phyloP scores from a whole-genome alignment of 169 alveolate species.

The Plasmodium vivax region DNA sequence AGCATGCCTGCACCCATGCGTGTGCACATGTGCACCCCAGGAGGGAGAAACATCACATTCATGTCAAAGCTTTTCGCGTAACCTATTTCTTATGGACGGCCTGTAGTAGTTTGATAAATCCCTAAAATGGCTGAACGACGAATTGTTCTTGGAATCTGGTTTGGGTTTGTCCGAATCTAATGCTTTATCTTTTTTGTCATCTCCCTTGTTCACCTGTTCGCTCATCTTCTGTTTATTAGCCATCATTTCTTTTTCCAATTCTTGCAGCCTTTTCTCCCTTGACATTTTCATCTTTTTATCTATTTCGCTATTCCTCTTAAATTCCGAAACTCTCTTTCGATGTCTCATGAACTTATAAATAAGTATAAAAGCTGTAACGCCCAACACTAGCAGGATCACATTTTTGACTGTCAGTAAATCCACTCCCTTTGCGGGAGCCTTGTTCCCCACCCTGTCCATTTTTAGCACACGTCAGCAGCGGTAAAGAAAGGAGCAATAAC shows the following conservation, averaged over 20 bases:
- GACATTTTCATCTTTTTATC: slow-evolving; percentile 58
- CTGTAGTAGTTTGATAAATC: slow-evolving; percentile 61
- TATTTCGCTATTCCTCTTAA: slow-evolving; percentile 36
- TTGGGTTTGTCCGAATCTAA: slow-evolving; percentile 18
- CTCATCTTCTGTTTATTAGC: slow-evolving; percentile 54
- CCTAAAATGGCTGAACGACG: slow-evolving; percentile 61
- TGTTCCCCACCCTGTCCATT: slow-evolving; percentile 43
- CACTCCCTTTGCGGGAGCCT: not conserved
- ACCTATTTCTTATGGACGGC: slow-evolving; percentile 73
- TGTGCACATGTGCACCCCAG: not conserved
- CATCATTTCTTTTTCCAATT: slow-evolving; percentile 67
- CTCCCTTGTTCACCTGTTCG: slow-evolving; percentile 40
- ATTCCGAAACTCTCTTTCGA: slow-evolving; percentile 23
- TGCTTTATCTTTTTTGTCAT: slow-evolving; percentile 23
- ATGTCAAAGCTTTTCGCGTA: not conserved
- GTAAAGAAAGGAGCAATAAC: not conserved
- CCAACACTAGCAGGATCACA: slow-evolving; percentile 5
- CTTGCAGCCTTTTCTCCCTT: slow-evolving; percentile 56
- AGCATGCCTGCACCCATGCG: not conserved
- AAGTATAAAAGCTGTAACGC: slow-evolving; percentile 6
- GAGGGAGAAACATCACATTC: not conserved
- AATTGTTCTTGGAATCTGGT: slow-evolving; percentile 50
- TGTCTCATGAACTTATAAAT: slow-evolving; percentile 29
- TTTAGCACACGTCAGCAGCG: not conserved
- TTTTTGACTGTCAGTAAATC: slow-evolving; percentile 19